These are phyloP conservation scores for Colletotrichum kahawae DNA, from an alignment of 2,329 filamentous ascomycete species.

Conservation along the genomic window DNA sequence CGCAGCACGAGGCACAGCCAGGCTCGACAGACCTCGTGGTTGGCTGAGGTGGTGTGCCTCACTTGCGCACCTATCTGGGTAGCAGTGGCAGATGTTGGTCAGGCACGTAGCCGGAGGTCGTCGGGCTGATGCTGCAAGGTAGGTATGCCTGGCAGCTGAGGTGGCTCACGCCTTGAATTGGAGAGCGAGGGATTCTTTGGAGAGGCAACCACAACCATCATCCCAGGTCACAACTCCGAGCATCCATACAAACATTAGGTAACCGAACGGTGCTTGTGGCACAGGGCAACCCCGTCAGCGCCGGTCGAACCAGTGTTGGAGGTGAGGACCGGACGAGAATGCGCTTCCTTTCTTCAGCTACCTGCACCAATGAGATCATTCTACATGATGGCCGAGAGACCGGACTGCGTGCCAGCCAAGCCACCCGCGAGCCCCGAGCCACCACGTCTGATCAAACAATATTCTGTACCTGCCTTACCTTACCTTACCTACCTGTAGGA, in stretches of 20 bases:
- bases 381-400: background rate
- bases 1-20: background rate
- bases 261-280: background rate
- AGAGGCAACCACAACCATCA: background rate
- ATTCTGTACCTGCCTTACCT: background rate
- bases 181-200: background rate
- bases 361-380: background rate
- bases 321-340: background rate
- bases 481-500: background rate
- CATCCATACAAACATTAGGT: background rate
- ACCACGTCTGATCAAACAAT: background rate
- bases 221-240: background rate
- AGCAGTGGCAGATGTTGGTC: background rate
- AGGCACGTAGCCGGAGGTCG: background rate
- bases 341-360: slow-evolving; percentile 14
- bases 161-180: background rate
- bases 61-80: background rate
- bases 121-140: background rate
- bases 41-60: background rate
- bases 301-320: background rate
- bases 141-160: background rate
- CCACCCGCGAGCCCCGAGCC: slow-evolving; percentile 16
- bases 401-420: slow-evolving; percentile 6
- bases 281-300: background rate
- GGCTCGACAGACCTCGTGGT: background rate